Evolutionary conservation across 2,329 filamentous ascomycete species (phyloP), one percentile per base, ranked within the genome.

Genomic region (Parasarocladium wereldwijsianum): DNA sequence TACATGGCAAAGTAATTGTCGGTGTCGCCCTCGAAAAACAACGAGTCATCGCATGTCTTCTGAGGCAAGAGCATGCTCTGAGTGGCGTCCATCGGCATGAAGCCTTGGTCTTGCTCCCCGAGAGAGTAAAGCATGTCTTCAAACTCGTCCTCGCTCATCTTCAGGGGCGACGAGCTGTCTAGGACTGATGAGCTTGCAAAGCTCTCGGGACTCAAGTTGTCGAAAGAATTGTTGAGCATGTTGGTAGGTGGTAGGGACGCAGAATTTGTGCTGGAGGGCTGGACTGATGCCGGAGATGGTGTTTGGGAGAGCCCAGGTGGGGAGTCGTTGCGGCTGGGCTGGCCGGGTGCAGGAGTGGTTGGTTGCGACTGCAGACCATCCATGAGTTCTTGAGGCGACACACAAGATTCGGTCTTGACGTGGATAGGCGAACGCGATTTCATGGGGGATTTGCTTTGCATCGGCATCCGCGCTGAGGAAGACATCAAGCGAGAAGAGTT

Each of bases 271-370:
- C 14, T 64, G 55, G 39, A 64, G 68, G 45, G 58, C 64, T 25
- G 51, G 56, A n/a, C 45, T 42, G 5, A 51, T 17, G 63, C 64
- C 4, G 69, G 68, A 15, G 70, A 73, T 10, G 66, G 67, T 14
- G 68, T 69, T 35, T 68, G 62, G n/a, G 69, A 72, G 17, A 75
- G 61, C 36, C 66, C 68, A 1, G 70, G 70, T 4, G 68, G 66
- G 4, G 69, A 69, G 47, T 64, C 67, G 47, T 62, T 67, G 33
- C 63, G 59, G 47, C 66, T 67, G 12, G 49, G 46, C 4, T 50
- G 46, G 43, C 62, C 67, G 50, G 64, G 69, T 20, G 61, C 52
- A 2, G 67, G 65, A 8, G 66, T 66, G 6, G 42, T 43, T 2
- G 59, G 51, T 26, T 57, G 52, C 16, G 57, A 52, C 4, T 48